Percentiles rank a stretch among this genome's conserved stretches.
These are phyloP conservation scores for Panellus pusillus DNA, from an alignment of 768 basidiomycete genomes.

Conservation along the genomic window DNA sequence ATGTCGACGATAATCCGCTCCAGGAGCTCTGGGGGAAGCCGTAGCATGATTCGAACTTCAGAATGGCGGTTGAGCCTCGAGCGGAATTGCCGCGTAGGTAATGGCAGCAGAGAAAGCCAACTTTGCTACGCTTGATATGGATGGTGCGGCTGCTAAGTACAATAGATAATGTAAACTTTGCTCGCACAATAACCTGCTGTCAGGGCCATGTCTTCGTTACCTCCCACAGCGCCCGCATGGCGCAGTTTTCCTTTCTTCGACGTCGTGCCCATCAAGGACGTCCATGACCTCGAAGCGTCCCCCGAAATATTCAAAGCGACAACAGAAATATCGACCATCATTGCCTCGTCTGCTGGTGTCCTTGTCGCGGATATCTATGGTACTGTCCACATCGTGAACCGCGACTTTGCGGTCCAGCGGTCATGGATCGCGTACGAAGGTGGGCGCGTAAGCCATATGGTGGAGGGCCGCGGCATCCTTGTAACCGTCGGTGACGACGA, in stretches of 20 bases:
- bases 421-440: conserved; percentile 81
- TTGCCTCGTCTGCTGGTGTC: conserved; percentile 62
- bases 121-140: no score
- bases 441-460: conserved; percentile 86
- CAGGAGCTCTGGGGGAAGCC: conserved; percentile 39
- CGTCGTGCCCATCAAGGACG: conserved; percentile 70
- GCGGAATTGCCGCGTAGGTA: no score
- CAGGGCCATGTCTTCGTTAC: conserved; percentile 29
- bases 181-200: no score
- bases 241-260: conserved; percentile 92
- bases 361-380: conserved; percentile 87
- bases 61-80: no score
- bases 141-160: no score
- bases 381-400: conserved; percentile 72
- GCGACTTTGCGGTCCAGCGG: conserved; percentile 65
- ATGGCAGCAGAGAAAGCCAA: no score
- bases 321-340: conserved; percentile 71
- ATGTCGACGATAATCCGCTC: conserved; percentile 35
- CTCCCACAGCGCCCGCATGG: conserved; percentile 42
- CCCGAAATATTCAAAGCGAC: conserved; percentile 81
- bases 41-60: not conserved
- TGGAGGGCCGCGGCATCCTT: conserved; percentile 75
- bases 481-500: conserved; percentile 92
- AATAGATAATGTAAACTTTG: no score
- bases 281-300: conserved; percentile 68